Evolutionary conservation across 495 filamentous ascomycete genomes (phyloP).

Genomic region (Astrothelium subdiscretum): DNA sequence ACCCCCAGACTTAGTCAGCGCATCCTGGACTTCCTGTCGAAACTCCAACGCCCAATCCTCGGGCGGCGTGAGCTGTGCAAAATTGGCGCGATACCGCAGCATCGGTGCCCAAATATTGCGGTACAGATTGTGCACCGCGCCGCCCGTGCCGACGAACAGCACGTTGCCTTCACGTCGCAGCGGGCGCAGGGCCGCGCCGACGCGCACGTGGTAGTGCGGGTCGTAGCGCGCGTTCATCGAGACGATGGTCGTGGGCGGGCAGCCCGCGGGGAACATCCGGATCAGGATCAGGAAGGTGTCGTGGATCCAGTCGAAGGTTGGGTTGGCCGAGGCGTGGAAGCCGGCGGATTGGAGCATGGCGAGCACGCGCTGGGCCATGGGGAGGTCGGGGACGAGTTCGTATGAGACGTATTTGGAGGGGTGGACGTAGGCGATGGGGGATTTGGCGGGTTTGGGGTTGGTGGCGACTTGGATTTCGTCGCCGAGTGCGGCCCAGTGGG

Average conservation of each 20-base stretch:
- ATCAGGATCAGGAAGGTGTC: slow-evolving; percentile 53
- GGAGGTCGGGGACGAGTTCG: slow-evolving; percentile 42
- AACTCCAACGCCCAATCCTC: slow-evolving; percentile 47
- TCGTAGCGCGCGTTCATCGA: slow-evolving; percentile 48
- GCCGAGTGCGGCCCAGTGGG: slow-evolving; percentile 44
- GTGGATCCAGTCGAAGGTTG: slow-evolving; percentile 51
- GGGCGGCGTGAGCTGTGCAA: slow-evolving; percentile 44
- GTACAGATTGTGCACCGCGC: slow-evolving; percentile 53
- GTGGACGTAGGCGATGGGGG: slow-evolving; percentile 47
- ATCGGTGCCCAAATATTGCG: slow-evolving; percentile 50
- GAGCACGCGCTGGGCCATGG: slow-evolving; percentile 35
- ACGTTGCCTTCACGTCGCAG: slow-evolving; percentile 36
- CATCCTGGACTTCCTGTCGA: slow-evolving; percentile 47
- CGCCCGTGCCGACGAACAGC: slow-evolving; percentile 49
- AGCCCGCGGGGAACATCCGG: slow-evolving; percentile 47
- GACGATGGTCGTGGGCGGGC: slow-evolving; percentile 48
- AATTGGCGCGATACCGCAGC: slow-evolving; percentile 47
- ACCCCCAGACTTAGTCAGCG: slow-evolving; percentile 33
- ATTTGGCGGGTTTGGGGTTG: slow-evolving; percentile 44
- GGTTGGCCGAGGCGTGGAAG: slow-evolving; percentile 39
- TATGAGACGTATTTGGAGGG: slow-evolving; percentile 48
- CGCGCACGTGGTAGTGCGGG: slow-evolving; percentile 47
- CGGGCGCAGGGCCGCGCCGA: slow-evolving; percentile 40
- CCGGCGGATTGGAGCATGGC: slow-evolving; percentile 32
- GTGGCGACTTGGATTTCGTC: slow-evolving; percentile 41